phyloP scores from a whole-genome alignment of 208 protist species.

The Porcisia hertigi region DNA sequence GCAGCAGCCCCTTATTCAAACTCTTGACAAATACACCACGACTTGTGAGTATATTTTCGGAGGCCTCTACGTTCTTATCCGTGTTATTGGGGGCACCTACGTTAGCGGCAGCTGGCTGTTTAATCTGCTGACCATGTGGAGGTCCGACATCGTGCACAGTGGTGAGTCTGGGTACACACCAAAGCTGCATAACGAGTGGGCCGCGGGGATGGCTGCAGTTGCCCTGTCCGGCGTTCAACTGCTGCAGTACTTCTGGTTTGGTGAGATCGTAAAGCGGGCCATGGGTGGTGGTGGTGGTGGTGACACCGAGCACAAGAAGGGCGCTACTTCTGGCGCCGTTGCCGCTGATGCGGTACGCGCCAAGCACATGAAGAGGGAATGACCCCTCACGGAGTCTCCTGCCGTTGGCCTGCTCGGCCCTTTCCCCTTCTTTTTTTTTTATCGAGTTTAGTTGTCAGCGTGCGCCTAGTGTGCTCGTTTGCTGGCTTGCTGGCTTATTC shows the following conservation, averaged over 20 bases:
- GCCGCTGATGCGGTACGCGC: neutral
- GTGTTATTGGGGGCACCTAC: conserved; percentile 66
- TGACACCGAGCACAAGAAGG: neutral
- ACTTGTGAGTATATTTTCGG: conserved; percentile 66
- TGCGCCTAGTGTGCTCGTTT: neutral
- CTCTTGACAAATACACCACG: conserved; percentile 20
- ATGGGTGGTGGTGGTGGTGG: conserved; percentile 17
- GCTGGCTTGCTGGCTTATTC: neutral
- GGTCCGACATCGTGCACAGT: conserved; percentile 31
- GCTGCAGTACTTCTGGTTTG: conserved; percentile 87
- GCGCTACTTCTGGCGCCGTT: neutral
- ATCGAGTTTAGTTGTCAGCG: too few species aligned
- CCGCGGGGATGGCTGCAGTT: conserved; percentile 47
- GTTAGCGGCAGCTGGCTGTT: conserved; percentile 54
- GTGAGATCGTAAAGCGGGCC: conserved; percentile 59
- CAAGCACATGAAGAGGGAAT: neutral
- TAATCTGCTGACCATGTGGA: conserved; percentile 28
- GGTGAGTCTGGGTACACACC: conserved; percentile 32
- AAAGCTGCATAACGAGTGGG: conserved; percentile 60
- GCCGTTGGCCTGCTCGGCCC: neutral
- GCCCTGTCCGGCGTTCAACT: conserved; percentile 55
- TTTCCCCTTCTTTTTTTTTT: neutral
- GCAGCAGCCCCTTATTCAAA: conserved; percentile 26
- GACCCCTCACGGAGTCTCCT: neutral
- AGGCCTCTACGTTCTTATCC: conserved; percentile 63